These are phyloP conservation scores for Phytopythium aichiense DNA, from an alignment of 352 stramenopile species.

Conservation along the genomic window DNA sequence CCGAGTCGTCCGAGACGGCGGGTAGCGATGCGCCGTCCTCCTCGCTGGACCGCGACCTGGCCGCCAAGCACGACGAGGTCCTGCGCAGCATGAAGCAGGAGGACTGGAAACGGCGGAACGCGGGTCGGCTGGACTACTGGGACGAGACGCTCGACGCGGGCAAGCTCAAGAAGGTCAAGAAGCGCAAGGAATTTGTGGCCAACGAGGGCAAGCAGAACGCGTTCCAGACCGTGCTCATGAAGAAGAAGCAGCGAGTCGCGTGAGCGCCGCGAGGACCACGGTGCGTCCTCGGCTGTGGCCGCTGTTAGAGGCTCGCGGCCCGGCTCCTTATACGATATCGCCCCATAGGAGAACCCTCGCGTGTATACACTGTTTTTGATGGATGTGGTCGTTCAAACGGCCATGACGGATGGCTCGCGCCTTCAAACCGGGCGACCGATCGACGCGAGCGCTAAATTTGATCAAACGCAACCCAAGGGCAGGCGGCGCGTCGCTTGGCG, in stretches of 20 bases:
- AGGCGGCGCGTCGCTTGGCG: not conserved
- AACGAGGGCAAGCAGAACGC: constrained; percentile 73
- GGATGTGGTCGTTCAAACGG: not conserved
- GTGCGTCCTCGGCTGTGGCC: not conserved
- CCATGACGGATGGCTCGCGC: not conserved
- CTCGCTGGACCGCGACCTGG: constrained; percentile 26
- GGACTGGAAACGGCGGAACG: constrained; percentile 67
- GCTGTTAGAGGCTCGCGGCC: constrained; percentile 3
- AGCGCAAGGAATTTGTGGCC: constrained; percentile 74
- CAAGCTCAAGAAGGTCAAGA: constrained; percentile 83
- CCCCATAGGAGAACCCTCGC: not conserved
- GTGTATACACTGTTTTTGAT: constrained; percentile 3
- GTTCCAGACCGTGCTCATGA: constrained; percentile 63
- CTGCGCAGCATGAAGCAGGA: constrained; percentile 71
- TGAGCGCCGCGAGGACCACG: not conserved
- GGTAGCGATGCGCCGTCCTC: constrained; percentile 20
- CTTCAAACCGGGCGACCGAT: not conserved
- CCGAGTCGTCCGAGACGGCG: constrained; percentile 39
- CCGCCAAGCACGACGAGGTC: constrained; percentile 61
- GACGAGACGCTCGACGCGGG: constrained; percentile 68
- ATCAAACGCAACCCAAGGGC: not conserved
- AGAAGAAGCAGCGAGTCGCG: constrained; percentile 33
- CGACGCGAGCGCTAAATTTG: constrained; percentile 1
- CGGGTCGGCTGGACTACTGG: constrained; percentile 68
- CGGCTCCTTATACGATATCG: constrained; percentile 3